phyloP scores from a whole-genome alignment of 208 protist species.

The Wallacemonas rigidus region DNA sequence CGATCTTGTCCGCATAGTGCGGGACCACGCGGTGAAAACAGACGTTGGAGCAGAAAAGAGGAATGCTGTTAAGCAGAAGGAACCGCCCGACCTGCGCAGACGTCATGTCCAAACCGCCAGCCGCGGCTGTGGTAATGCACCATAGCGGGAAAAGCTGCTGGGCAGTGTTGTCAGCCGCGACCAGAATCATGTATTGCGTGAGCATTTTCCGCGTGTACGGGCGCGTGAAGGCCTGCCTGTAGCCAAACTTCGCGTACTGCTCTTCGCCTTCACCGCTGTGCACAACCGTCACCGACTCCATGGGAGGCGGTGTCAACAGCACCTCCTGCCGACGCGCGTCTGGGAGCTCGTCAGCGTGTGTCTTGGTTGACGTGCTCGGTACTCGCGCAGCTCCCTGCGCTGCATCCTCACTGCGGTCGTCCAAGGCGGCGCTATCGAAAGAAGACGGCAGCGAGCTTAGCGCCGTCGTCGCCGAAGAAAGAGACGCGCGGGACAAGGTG shows the following conservation, averaged over 20 bases:
- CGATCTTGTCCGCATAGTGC: conserved; percentile 40
- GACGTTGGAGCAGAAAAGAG: conserved; percentile 42
- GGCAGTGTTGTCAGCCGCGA: conserved; percentile 35
- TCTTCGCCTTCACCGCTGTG: background rate
- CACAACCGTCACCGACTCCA: background rate
- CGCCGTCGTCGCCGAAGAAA: background rate
- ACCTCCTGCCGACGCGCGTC: no score
- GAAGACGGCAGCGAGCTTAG: background rate
- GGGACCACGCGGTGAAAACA: conserved; percentile 37
- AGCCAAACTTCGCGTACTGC: conserved; percentile 39
- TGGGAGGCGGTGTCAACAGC: background rate
- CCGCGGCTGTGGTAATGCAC: conserved; percentile 30
- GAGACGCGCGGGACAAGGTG: background rate
- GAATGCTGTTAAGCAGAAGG: conserved; percentile 50
- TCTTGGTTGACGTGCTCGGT: background rate
- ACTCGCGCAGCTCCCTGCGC: background rate
- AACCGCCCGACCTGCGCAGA: conserved; percentile 35
- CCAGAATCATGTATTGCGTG: conserved; percentile 60
- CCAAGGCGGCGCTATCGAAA: background rate
- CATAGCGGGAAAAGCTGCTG: conserved; percentile 49
- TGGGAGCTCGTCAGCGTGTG: background rate
- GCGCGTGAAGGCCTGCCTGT: conserved; percentile 42
- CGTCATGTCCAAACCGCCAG: conserved; percentile 41
- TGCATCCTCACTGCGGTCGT: background rate
- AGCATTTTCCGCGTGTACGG: conserved; percentile 50